Evolutionary conservation across 192 early-diverging fungal species (phyloP).

Genomic region (Gigaspora rosea): DNA sequence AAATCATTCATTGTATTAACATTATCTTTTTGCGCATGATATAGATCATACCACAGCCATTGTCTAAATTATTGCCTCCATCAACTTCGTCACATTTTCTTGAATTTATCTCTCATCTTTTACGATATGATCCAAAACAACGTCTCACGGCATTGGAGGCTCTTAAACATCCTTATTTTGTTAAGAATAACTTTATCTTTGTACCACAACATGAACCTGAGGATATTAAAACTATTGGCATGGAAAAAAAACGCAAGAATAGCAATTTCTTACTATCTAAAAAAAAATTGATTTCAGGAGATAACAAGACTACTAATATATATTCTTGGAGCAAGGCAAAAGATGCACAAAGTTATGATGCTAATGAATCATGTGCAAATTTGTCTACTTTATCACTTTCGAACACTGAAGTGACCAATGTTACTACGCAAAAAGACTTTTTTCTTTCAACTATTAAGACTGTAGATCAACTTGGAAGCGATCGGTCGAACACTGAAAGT

Average conservation of each 20-base stretch:
- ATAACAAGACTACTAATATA: constrained; percentile 4
- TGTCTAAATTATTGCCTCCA: constrained; percentile 5
- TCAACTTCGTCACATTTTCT: constrained; percentile 12
- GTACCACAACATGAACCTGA: neutral
- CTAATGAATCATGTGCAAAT: no score
- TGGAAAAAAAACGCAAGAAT: constrained; percentile 21
- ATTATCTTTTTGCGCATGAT: neutral
- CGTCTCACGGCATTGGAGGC: constrained; percentile 18
- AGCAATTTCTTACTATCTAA: neutral
- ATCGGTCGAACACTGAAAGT: neutral
- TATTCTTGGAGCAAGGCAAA: constrained; percentile 18
- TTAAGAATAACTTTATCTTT: constrained; percentile 14
- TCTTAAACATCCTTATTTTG: constrained; percentile 24
- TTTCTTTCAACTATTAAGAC: constrained; percentile 13
- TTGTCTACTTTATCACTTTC: neutral
- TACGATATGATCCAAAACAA: constrained; percentile 24
- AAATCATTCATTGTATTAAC: neutral
- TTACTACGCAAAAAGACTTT: neutral
- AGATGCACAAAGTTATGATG: neutral
- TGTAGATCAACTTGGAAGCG: neutral
- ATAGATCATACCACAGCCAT: constrained; percentile 6
- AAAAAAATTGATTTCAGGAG: constrained; percentile 2
- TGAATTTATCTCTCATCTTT: constrained; percentile 21
- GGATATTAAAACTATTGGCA: neutral
- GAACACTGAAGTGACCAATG: constrained; percentile 3